Evolutionary conservation across 1,139 yeast genomes (phyloP).

Genomic region (Magnusiomyces suaveolens): DNA sequence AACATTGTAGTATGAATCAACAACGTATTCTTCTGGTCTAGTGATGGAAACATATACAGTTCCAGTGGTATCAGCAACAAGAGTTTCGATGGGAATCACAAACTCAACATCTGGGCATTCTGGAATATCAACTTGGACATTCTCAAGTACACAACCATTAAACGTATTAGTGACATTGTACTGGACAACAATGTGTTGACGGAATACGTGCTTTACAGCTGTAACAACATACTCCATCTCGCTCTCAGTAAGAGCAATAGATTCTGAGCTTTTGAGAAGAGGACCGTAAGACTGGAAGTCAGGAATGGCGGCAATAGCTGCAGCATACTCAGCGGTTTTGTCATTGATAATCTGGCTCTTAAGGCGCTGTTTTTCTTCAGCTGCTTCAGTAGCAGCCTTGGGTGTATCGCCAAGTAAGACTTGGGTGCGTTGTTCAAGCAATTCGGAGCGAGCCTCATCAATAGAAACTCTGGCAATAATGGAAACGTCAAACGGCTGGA

Average conservation of each 20-base stretch:
- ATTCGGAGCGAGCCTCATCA: constrained; percentile 56
- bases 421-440: constrained; percentile 36
- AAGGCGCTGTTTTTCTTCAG: constrained; percentile 33
- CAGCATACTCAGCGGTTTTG: constrained; percentile 54
- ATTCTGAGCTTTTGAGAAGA: constrained; percentile 61
- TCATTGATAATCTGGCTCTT: constrained; percentile 24
- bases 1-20: constrained; percentile 56
- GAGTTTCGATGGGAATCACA: constrained; percentile 60
- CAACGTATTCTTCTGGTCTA: constrained; percentile 41
- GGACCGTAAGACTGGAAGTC: constrained; percentile 66
- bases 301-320: constrained; percentile 55
- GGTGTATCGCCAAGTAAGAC: constrained; percentile 19
- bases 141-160: constrained; percentile 64
- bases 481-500: constrained; percentile 58
- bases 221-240: constrained; percentile 90
- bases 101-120: constrained; percentile 50
- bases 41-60: constrained; percentile 69
- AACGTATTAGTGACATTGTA: constrained; percentile 79
- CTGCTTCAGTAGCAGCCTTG: constrained; percentile 13
- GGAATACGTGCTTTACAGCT: constrained; percentile 73
- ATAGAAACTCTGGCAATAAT: constrained; percentile 53
- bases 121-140: constrained; percentile 58
- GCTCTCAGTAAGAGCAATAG: constrained; percentile 70
- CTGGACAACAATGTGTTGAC: constrained; percentile 71
- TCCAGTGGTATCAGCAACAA: constrained; percentile 64